Evolutionary conservation across 2,329 filamentous ascomycete genomes (phyloP).

Genomic region (Clonostachys solani): DNA sequence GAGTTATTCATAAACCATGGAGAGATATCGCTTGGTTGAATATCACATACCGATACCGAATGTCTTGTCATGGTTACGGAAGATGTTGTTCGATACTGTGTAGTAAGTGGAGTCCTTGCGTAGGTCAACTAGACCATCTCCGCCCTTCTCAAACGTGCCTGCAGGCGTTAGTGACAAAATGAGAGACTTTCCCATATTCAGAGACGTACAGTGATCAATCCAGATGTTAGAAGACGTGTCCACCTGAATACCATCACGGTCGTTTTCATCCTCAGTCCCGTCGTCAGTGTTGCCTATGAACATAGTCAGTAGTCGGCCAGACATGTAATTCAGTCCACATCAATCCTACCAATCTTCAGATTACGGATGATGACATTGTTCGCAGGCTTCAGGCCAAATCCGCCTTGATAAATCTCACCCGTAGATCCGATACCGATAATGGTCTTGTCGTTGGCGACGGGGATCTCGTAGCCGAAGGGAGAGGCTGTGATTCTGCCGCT

Average conservation of each 20-base stretch:
- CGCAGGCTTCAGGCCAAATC: conserved; percentile 6
- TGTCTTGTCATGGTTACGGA: conserved; percentile 16
- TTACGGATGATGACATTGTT: conserved; percentile 13
- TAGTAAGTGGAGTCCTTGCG: conserved; percentile 15
- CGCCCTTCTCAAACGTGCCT: conserved; percentile 10
- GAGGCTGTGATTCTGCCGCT: conserved; percentile 8
- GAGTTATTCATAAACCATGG: not conserved
- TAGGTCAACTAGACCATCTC: conserved; percentile 14
- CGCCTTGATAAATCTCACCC: conserved; percentile 8
- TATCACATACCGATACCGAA: conserved; percentile 14
- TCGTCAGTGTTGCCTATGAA: not conserved
- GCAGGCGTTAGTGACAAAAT: not conserved
- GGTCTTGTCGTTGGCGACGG: conserved; percentile 11
- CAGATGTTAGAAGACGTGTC: conserved; percentile 13
- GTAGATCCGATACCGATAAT: conserved; percentile 9
- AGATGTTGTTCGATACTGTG: conserved; percentile 15
- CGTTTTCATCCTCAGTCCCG: conserved; percentile 6
- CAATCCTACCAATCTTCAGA: conserved; percentile 10
- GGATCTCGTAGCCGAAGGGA: conserved; percentile 8
- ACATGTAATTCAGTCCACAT: conserved; percentile 21
- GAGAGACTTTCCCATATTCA: not conserved
- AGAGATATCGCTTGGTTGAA: too few species aligned
- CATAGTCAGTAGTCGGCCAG: not conserved
- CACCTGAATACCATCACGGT: conserved; percentile 15
- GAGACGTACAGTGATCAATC: conserved; percentile 13